Conservation (phyloP, 2,329 filamentous ascomycete genomes). For the Nothophaeocryptopus gaeumannii region DNA sequence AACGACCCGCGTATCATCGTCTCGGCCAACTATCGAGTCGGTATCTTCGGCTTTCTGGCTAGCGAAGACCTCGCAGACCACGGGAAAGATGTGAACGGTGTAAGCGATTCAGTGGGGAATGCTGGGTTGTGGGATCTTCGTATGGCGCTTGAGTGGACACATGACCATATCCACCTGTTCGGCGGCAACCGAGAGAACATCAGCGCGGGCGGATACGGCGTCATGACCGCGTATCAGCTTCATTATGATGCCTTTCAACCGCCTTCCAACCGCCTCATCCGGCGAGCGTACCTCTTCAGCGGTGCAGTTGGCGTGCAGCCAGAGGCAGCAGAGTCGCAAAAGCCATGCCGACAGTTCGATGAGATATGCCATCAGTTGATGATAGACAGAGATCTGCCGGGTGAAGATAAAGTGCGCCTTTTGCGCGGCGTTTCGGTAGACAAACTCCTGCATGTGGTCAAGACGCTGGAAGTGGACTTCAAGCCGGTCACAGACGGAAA, state of each 20-base stretch:
- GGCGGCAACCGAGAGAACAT: conserved; percentile 51
- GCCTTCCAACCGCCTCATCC: conserved; percentile 15
- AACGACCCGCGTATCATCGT: conserved; percentile 29
- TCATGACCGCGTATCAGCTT: conserved; percentile 16
- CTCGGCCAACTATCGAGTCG: conserved; percentile 34
- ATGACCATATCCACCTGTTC: conserved; percentile 50
- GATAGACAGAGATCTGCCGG: conserved; percentile 15
- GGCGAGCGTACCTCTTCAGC: conserved; percentile 19
- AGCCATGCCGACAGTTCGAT: conserved; percentile 13
- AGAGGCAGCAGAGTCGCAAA: conserved; percentile 14
- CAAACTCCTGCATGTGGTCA: conserved; percentile 14
- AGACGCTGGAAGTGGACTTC: conserved; percentile 16
- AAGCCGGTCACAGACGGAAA: conserved; percentile 20
- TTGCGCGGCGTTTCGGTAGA: conserved; percentile 15
- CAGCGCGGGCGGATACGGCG: conserved; percentile 45
- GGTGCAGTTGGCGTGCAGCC: conserved; percentile 20
- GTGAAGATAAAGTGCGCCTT: conserved; percentile 14
- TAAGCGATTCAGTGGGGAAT: conserved; percentile 35
- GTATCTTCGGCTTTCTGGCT: conserved; percentile 41
- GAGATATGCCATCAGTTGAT: conserved; percentile 19
- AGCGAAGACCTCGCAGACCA: conserved; percentile 35
- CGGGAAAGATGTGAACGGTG: conserved; percentile 7
- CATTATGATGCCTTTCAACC: conserved; percentile 22
- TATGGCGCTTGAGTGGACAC: conserved; percentile 55
- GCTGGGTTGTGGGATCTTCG: conserved; percentile 58